A percentile compares a stretch with the other conserved stretches of the same genome.
Evolutionary conservation across 2,329 filamentous ascomycete species (phyloP).

Genomic region (Beauveria sp.): DNA sequence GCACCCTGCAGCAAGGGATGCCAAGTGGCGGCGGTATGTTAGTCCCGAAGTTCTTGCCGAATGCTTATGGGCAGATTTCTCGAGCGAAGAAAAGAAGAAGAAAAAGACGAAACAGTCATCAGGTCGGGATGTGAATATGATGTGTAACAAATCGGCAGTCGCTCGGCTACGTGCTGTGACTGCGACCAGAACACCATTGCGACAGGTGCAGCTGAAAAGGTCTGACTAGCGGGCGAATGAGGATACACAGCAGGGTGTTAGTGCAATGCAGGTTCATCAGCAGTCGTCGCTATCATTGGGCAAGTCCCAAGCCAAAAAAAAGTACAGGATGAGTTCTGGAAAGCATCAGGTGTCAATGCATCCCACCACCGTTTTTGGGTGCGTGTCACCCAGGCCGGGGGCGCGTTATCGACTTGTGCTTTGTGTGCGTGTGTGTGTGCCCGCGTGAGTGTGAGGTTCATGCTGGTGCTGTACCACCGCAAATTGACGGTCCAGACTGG

Average conservation of each 20-base stretch:
- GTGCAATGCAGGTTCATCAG: background rate
- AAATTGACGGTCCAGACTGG: background rate
- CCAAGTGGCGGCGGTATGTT: too few relatives aligned
- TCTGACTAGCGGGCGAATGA: background rate
- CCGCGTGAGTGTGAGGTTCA: too few relatives aligned
- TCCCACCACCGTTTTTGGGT: background rate
- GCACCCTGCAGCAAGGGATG: too few relatives aligned
- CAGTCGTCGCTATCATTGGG: background rate
- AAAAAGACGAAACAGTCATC: too few relatives aligned
- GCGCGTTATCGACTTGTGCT: background rate
- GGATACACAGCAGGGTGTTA: background rate
- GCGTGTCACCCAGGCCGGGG: background rate
- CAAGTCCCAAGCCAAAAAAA: background rate
- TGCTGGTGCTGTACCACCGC: too few relatives aligned
- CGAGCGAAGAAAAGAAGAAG: too few relatives aligned
- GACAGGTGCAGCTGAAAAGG: background rate
- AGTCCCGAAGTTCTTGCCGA: too few relatives aligned
- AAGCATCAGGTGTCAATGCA: constrained; percentile 5
- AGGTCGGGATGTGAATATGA: too few relatives aligned
- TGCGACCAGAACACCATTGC: too few relatives aligned
- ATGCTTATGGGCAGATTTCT: too few relatives aligned
- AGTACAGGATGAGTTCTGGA: background rate
- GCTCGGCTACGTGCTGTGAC: too few relatives aligned
- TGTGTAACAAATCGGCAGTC: too few relatives aligned
- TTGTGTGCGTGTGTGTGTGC: background rate